Evolutionary conservation across 2,329 filamentous ascomycete genomes (phyloP).

Genomic region (Curvularia lunata): DNA sequence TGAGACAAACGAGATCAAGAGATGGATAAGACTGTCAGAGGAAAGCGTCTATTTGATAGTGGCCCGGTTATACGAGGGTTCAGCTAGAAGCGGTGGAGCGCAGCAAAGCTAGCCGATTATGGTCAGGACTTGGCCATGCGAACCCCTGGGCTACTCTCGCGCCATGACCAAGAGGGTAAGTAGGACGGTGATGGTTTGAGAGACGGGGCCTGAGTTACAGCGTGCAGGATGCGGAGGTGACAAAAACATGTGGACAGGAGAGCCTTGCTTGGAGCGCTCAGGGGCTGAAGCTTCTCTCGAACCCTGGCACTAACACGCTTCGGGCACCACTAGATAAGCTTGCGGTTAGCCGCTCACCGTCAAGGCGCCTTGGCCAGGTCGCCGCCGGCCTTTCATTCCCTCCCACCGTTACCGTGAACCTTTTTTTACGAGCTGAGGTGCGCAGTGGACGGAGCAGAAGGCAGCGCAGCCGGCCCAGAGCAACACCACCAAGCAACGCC

Average conservation of each 20-base stretch:
- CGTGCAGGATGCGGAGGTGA: slow-evolving; percentile 23
- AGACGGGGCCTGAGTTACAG: slow-evolving; percentile 16
- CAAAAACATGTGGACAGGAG: slow-evolving; percentile 25
- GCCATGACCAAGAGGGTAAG: slow-evolving; percentile 26
- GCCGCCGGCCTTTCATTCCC: slow-evolving; percentile 12
- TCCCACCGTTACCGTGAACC: neutral
- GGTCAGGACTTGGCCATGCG: slow-evolving; percentile 17
- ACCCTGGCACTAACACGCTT: slow-evolving; percentile 23
- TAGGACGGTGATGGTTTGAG: slow-evolving; percentile 16
- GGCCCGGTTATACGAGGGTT: slow-evolving; percentile 19
- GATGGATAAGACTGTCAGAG: slow-evolving; percentile 25
- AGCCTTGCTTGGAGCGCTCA: slow-evolving; percentile 14
- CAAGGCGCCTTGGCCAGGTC: slow-evolving; percentile 14
- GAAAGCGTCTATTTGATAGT: slow-evolving; percentile 18
- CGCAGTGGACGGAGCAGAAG: neutral
- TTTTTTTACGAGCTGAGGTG: neutral
- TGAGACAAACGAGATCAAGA: slow-evolving; percentile 25
- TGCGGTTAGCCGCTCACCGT: slow-evolving; percentile 13
- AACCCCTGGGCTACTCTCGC: slow-evolving; percentile 23
- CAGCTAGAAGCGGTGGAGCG: slow-evolving; percentile 22
- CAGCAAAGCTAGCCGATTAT: slow-evolving; percentile 26
- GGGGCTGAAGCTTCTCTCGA: slow-evolving; percentile 14
- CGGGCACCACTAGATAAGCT: slow-evolving; percentile 12
- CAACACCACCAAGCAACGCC: slow-evolving; percentile 32
- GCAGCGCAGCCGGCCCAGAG: neutral